Percentiles rank a stretch among this genome's conserved stretches.
These are phyloP conservation scores for Metarhizium album DNA, from an alignment of 2,329 filamentous ascomycete species.

Conservation along the genomic window DNA sequence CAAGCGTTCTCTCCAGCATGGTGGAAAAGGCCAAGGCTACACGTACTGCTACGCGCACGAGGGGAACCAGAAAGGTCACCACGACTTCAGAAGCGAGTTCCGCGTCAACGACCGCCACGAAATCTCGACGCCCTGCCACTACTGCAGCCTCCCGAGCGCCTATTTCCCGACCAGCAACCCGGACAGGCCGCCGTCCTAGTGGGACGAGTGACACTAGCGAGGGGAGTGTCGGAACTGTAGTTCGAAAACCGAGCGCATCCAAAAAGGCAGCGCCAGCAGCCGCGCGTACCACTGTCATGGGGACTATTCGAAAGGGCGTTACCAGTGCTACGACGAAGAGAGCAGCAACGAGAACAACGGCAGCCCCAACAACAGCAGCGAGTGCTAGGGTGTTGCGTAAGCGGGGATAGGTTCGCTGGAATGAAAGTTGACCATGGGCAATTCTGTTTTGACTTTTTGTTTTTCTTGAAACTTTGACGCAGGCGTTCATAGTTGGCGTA, in stretches of 20 bases:
- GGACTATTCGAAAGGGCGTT: slow-evolving; percentile 42
- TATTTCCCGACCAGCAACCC: slow-evolving; percentile 29
- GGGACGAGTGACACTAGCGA: slow-evolving; percentile 53
- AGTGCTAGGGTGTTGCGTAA: slow-evolving; percentile 46
- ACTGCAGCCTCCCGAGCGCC: slow-evolving; percentile 17
- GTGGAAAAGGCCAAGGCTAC: slow-evolving; percentile 50
- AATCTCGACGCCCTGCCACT: slow-evolving; percentile 21
- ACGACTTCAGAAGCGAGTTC: slow-evolving; percentile 32
- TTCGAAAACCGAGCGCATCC: slow-evolving; percentile 39
- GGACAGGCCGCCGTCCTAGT: slow-evolving; percentile 43
- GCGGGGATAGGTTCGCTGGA: slow-evolving; percentile 26
- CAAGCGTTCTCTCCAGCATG: slow-evolving; percentile 43
- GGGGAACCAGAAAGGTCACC: slow-evolving; percentile 35
- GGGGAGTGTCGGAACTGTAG: slow-evolving; percentile 52
- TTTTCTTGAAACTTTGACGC: background rate
- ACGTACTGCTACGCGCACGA: slow-evolving; percentile 38
- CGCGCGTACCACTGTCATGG: slow-evolving; percentile 42
- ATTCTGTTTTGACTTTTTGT: background rate
- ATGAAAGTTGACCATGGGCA: background rate
- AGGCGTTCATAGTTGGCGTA: slow-evolving; percentile 5
- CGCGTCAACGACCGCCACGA: slow-evolving; percentile 27
- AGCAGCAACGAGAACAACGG: slow-evolving; percentile 29
- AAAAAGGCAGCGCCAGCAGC: slow-evolving; percentile 21
- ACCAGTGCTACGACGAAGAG: slow-evolving; percentile 39
- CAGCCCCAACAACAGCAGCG: slow-evolving; percentile 30